Base-by-base conservation (phyloP, 2,329 filamentous ascomycete genomes). In the Colletotrichum truncatum region DNA sequence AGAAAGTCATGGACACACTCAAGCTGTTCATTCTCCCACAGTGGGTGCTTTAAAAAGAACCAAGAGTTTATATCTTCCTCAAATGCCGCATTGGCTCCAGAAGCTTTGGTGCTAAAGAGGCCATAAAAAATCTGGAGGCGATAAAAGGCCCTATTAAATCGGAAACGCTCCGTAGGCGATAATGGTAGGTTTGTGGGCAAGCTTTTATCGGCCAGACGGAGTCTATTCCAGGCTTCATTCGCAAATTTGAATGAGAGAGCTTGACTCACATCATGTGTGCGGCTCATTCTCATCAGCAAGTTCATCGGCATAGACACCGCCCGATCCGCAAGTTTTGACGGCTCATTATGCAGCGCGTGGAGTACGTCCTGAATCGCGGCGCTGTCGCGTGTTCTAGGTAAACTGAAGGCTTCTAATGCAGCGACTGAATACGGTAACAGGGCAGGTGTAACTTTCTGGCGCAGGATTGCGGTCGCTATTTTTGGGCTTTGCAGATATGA, bases 1-100 rank as follows among this genome's bases (percentile, higher is more conserved):
- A 53, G 36, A 18, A 36, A 60, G 11, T 45, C 56, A 6, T 53
- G 46, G 5, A 21, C 34, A 6, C 56, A 60, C 26, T 18, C 26
- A 34, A 59, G 11, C 5, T 60, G 56, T 26, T 60, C 46, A 6
- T 43, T 60, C 21, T 45, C 36, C 46, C 46, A 60, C 4, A 28
- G 38, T 3, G 36, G 10, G 5, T 41, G 26, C 16, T 11, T 34
- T 8, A 3, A 11, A n/a, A 59, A 60, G 10, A 53, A 53, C 18
- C 26, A 53, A n/a, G 6, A 4, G 2, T 21, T 18, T 4, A 43
- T 41, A 21, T 5, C 23, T 7, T 25, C 34, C 4, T 32, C 34
- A 11, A 51, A 30, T 26, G 25, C 7, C 0, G 21, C 21, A 10
- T 30, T 21, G 16, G 14, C 14, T 12, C 25, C 52, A 1, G 25